Base-by-base conservation (phyloP, 2,329 filamentous ascomycete species). In the Pezicula carpinea region DNA sequence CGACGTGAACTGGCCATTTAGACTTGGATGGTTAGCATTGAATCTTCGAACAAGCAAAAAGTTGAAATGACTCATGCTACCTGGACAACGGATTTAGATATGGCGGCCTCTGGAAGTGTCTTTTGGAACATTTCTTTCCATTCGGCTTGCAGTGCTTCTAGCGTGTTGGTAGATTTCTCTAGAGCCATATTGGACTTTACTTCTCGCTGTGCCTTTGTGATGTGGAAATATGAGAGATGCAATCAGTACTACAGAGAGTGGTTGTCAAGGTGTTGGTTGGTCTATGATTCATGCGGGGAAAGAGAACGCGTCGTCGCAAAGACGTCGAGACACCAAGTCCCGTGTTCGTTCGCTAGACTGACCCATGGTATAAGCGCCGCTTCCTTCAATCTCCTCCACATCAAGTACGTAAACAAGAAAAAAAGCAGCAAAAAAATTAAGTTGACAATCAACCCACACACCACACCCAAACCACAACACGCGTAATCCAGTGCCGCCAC, bases 401-500 rank as follows among this genome's bases (percentile, higher is more conserved):
- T n/a, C n/a, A 31, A 14, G 11, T 5, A 26, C 19, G n/a, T 14
- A n/a, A 18, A 14, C 6, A 4, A 36, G 3, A 44, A 50, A 45
- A 40, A 46, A 45, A 6, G 11, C 5, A 11, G 52, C 46, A 52
- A 56, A 53, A 58, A 54, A 53, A 49, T 40, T 45, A 54, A 56
- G 59, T 63, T 26, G 59, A 59, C 52, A 46, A 53, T 51, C 59
- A 61, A 58, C 55, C 53, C 54, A 57, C 43, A 48, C 55, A 40
- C 46, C 32, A 7, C 45, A 69, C 72, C 74, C 79, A 82, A 76
- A 69, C 67, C 77, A 77, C 76, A 72, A 69, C 74, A 71, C 74
- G 75, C 79, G 81, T 83, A 67, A 76, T 85, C 81, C 81, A 80
- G 69, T 72, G 46, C 61, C 80, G 82, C 82, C 80, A 84, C 74